A percentile compares a stretch with the other conserved stretches of the same genome.
Evolutionary conservation across 2,329 filamentous ascomycete species (phyloP).

Genomic region (Monilinia fructigena): DNA sequence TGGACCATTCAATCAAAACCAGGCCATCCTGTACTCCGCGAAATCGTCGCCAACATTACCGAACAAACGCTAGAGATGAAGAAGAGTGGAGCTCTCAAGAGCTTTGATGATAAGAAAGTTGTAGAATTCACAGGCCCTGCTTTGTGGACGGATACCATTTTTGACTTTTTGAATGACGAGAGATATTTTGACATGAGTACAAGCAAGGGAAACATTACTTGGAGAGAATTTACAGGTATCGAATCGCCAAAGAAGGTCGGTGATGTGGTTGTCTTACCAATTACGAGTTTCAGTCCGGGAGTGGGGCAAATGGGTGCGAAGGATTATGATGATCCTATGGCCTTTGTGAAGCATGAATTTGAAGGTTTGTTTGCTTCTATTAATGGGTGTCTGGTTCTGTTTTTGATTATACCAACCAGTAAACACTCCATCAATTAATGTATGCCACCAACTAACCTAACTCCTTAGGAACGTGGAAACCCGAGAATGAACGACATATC

Average conservation of each 20-base stretch:
- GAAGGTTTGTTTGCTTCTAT: conserved; percentile 65
- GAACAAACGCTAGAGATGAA: conserved; percentile 75
- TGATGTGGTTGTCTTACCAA: conserved; percentile 89
- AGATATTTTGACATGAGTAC: conserved; percentile 80
- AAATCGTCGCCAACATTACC: conserved; percentile 84
- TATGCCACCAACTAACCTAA: conserved; percentile 14
- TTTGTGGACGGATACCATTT: conserved; percentile 89
- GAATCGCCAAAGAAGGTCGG: conserved; percentile 80
- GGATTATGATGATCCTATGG: conserved; percentile 88
- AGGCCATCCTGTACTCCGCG: conserved; percentile 85
- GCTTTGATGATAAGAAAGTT: conserved; percentile 62
- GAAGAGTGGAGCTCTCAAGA: conserved; percentile 61
- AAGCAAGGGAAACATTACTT: conserved; percentile 71
- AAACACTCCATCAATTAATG: not conserved
- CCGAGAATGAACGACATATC: conserved; percentile 68
- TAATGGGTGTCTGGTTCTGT: not conserved
- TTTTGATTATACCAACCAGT: not conserved
- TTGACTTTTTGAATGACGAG: conserved; percentile 89
- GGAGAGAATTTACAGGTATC: conserved; percentile 87
- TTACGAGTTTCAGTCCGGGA: conserved; percentile 95
- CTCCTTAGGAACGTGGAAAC: conserved; percentile 69
- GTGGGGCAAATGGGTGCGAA: conserved; percentile 90
- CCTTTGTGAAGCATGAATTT: conserved; percentile 96
- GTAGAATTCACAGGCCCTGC: conserved; percentile 94
- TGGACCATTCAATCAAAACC: conserved; percentile 98